A percentile compares a stretch with the other conserved stretches of the same genome.
phyloP scores from a whole-genome alignment of 2,329 filamentous ascomycete species.

The Aspergillus quadricinctus region DNA sequence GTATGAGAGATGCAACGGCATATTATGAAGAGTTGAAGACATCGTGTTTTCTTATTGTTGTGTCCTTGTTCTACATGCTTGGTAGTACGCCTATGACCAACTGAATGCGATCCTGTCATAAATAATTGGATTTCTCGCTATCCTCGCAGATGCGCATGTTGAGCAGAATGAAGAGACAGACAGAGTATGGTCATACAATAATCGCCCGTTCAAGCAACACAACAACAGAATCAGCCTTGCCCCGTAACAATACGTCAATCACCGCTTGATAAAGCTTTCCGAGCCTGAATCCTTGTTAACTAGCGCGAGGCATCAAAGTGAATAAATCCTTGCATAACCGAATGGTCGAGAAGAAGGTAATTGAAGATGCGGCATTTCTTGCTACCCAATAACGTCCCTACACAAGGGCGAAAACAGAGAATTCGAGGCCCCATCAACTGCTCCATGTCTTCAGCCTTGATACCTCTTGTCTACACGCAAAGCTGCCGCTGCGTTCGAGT shows the following conservation, averaged over 20 bases:
- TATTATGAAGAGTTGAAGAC: too few species aligned
- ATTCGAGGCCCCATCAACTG: slow-evolving; percentile 7
- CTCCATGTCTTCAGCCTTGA: slow-evolving; percentile 35
- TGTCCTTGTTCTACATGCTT: too few species aligned
- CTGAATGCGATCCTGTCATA: neutral
- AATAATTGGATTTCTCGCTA: neutral
- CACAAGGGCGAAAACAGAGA: neutral
- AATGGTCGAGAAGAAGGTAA: neutral
- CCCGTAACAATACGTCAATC: neutral
- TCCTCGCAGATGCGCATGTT: neutral
- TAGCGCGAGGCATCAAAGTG: neutral
- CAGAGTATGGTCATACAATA: neutral
- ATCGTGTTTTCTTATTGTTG: neutral
- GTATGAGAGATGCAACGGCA: neutral
- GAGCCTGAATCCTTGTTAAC: neutral
- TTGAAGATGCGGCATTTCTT: neutral
- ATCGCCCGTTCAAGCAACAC: neutral
- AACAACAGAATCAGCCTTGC: neutral
- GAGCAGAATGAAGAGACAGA: neutral
- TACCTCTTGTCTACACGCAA: slow-evolving; percentile 36
- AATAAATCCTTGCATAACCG: neutral
- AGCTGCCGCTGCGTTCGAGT: slow-evolving; percentile 24
- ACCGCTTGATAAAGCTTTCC: neutral
- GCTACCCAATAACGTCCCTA: neutral
- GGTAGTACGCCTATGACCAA: neutral